phyloP scores from a whole-genome alignment of 2,329 filamentous ascomycete species.

The Pleomassaria siparia region DNA sequence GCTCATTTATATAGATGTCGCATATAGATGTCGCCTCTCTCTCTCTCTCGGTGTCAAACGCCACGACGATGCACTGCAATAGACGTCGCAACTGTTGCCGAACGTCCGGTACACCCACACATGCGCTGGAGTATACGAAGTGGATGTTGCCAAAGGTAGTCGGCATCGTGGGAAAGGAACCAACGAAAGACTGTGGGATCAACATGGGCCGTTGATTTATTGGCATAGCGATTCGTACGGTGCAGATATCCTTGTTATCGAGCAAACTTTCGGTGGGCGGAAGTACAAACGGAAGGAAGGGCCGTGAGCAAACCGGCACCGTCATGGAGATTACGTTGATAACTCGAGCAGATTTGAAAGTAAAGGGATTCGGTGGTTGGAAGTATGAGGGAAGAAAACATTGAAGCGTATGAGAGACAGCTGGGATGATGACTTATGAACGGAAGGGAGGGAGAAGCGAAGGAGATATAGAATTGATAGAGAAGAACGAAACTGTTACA shows the following conservation, averaged over 20 bases:
- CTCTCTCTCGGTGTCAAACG: neutral
- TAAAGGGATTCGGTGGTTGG: too few species aligned
- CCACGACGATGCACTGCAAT: neutral
- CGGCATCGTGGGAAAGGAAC: too few species aligned
- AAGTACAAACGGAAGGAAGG: neutral
- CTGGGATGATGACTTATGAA: too few species aligned
- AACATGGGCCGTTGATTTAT: too few species aligned
- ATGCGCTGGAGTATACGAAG: neutral
- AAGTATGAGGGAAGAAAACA: too few species aligned
- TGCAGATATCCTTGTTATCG: neutral
- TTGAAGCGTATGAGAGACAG: too few species aligned
- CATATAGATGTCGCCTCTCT: too few species aligned
- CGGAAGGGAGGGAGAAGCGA: neutral
- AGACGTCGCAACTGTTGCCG: neutral
- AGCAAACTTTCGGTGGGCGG: neutral
- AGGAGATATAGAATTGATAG: neutral
- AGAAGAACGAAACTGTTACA: neutral
- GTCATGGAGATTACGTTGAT: too few species aligned
- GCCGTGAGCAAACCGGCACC: neutral
- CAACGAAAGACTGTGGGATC: too few species aligned
- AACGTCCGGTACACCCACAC: neutral
- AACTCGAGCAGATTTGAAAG: too few species aligned
- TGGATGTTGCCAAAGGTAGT: neutral
- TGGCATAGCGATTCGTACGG: neutral
- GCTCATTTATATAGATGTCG: slow-evolving; percentile 8